A percentile compares a stretch with the other conserved stretches of the same genome.
phyloP scores from a whole-genome alignment of 805 yeast species.

The Barnettozyma sucrosica region DNA sequence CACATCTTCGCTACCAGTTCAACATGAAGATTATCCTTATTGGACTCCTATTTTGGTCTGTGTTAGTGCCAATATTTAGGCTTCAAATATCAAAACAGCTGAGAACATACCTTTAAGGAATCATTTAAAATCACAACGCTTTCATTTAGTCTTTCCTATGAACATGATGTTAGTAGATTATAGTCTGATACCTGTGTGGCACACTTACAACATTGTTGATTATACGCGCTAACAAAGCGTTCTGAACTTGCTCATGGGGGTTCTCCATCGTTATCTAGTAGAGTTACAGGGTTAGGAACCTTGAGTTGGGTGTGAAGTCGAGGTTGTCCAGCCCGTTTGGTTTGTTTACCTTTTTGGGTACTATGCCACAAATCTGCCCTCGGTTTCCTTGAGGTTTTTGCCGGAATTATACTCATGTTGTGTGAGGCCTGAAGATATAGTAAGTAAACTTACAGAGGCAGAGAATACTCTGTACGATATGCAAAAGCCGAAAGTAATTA shows the following conservation, averaged over 20 bases:
- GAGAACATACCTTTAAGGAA: conserved; percentile 38
- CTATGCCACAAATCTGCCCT: not conserved
- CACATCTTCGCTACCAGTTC: conserved; percentile 74
- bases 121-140: conserved; percentile 61
- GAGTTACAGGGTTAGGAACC: not conserved
- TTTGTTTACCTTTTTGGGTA: not conserved
- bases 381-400: too few species aligned
- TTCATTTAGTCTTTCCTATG: conserved; percentile 62
- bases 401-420: too few species aligned
- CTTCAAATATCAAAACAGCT: too few species aligned
- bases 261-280: conserved; percentile 51
- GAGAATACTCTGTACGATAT: too few species aligned
- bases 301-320: not conserved
- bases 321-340: not conserved
- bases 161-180: conserved; percentile 3
- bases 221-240: conserved; percentile 69
- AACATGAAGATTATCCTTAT: conserved; percentile 59
- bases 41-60: conserved; percentile 38
- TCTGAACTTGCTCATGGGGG: conserved; percentile 81
- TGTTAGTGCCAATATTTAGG: not conserved
- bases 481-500: not conserved
- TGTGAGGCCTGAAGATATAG: too few species aligned
- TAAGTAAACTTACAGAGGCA: too few species aligned
- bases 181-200: not conserved
- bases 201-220: conserved; percentile 66